Evolutionary conservation across 179 eudicot species (phyloP), one percentile per base, ranked within the genome.

Genomic region (Corrigiola litoralis): DNA sequence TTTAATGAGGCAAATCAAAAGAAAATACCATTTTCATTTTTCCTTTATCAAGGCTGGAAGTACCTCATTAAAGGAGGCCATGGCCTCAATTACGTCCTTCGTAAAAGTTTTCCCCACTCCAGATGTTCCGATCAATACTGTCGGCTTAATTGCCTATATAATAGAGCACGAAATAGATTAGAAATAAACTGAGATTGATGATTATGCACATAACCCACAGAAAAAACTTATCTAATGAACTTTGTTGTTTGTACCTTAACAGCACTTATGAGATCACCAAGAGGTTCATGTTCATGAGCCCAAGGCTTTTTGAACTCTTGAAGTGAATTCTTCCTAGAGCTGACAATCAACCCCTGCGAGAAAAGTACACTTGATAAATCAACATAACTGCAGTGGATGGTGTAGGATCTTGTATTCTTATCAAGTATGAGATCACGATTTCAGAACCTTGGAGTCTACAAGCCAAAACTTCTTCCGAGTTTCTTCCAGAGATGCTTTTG

Each of bases 201-300:
- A 6, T 25, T 20, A 16, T 24, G 20, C 28, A 47, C 13, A 38
- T 49, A 12, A 74, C 11, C 11, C 44, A 36, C 4, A 28, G 12
- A 21, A 21, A 12, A 28, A 11, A 12, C 27, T 37, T 59, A 29
- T 23, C 5, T 33, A n/a, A 42, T 9, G 16, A 36, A 17, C 23
- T 40, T 23, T 9, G 48, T 48, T 7, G n/a, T 70, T 16, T 65
- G 23, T 57, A 90, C 97, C 88, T 88, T 88, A 41, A 90, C 90
- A 64, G 92, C 95, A 57, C 85, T 80, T 61, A 79, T 41, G 38
- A 90, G 84, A 65, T 79, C 83, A 46, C 53, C 69, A 36, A 88
- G 81, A 53, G 88, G 90, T 74, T 86, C 95, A 45, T 84, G 97
- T 50, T 88, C 92, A 75, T 90, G 97, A 58, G 90, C 95, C 97